phyloP scores from a whole-genome alignment of 768 basidiomycete species.

The Collybia nuda region DNA sequence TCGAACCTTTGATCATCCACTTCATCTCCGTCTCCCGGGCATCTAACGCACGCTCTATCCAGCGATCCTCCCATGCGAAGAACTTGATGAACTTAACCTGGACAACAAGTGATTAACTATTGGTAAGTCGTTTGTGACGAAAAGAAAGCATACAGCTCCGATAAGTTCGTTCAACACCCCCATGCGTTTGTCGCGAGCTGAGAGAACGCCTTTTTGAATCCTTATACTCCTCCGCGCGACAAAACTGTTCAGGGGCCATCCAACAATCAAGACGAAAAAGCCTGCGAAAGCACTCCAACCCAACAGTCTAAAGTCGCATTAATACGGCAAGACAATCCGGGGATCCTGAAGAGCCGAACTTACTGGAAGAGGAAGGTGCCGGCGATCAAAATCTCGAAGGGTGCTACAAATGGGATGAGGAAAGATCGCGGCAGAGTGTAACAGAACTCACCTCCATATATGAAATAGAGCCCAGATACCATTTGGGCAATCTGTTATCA shows the following conservation, averaged over 20 bases:
- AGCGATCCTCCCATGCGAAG: slow-evolving; percentile 79
- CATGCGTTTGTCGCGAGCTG: slow-evolving; percentile 76
- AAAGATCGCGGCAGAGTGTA: slow-evolving; percentile 3
- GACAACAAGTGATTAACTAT: not conserved
- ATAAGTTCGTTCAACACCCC: slow-evolving; percentile 77
- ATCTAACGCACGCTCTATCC: slow-evolving; percentile 66
- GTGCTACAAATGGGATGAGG: slow-evolving; percentile 37
- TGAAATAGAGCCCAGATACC: slow-evolving; percentile 56
- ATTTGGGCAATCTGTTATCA: slow-evolving; percentile 45
- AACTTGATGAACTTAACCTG: slow-evolving; percentile 80
- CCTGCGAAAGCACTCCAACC: slow-evolving; percentile 76
- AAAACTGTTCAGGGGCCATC: slow-evolving; percentile 72
- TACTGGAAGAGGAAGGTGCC: slow-evolving; percentile 76
- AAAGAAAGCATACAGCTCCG: slow-evolving; percentile 44
- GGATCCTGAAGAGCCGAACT: slow-evolving; percentile 13
- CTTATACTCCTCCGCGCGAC: slow-evolving; percentile 59
- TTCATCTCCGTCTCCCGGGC: slow-evolving; percentile 69
- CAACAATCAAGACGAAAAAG: slow-evolving; percentile 62
- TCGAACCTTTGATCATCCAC: slow-evolving; percentile 72
- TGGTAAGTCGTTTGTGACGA: not conserved
- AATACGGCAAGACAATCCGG: too few relatives aligned
- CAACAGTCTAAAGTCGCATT: slow-evolving; percentile 43
- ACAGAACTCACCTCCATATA: slow-evolving; percentile 55
- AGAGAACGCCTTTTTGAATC: slow-evolving; percentile 58
- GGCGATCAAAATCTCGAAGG: slow-evolving; percentile 77